Conservation (phyloP, 768 basidiomycete genomes). For the Gymnopilus junonius region DNA sequence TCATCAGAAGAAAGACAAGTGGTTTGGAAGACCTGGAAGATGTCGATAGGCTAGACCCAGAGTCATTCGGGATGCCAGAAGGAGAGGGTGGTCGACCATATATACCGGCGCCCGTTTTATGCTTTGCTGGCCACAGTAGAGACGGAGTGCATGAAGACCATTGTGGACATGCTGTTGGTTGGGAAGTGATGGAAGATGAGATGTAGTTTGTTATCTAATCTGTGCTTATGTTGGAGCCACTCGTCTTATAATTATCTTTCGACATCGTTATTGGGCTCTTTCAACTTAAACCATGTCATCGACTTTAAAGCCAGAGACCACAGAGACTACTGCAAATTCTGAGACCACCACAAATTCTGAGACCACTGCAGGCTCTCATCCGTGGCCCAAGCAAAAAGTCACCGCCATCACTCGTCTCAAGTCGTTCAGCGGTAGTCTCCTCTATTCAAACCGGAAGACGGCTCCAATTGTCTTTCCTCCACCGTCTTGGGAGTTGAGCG, state of each 20-base stretch:
- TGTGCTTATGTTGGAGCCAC: not conserved
- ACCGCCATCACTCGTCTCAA: constrained; percentile 40
- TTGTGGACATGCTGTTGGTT: constrained; percentile 46
- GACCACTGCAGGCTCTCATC: not conserved
- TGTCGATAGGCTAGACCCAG: constrained; percentile 32
- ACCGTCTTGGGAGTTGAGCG: constrained; percentile 50
- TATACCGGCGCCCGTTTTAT: constrained; percentile 39
- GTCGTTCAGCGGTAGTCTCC: constrained; percentile 32
- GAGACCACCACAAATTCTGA: constrained; percentile 9
- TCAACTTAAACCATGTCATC: not conserved
- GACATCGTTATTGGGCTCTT: not conserved
- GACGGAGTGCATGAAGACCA: constrained; percentile 35
- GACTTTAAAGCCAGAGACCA: too few species aligned
- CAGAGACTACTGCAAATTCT: constrained; percentile 10
- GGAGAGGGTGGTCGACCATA: constrained; percentile 5
- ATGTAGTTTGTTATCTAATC: constrained; percentile 21
- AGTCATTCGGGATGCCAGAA: constrained; percentile 30
- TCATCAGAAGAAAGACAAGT: constrained; percentile 22
- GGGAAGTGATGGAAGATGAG: constrained; percentile 37
- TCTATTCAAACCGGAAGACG: constrained; percentile 17
- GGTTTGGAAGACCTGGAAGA: constrained; percentile 42
- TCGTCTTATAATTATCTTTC: not conserved
- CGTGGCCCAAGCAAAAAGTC: constrained; percentile 37
- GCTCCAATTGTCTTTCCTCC: constrained; percentile 43
- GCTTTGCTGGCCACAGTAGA: constrained; percentile 39